Evolutionary conservation across 1,139 yeast genomes (phyloP), one percentile per base, ranked within the genome.

Genomic region (Nadsonia starkeyi-henricii): DNA sequence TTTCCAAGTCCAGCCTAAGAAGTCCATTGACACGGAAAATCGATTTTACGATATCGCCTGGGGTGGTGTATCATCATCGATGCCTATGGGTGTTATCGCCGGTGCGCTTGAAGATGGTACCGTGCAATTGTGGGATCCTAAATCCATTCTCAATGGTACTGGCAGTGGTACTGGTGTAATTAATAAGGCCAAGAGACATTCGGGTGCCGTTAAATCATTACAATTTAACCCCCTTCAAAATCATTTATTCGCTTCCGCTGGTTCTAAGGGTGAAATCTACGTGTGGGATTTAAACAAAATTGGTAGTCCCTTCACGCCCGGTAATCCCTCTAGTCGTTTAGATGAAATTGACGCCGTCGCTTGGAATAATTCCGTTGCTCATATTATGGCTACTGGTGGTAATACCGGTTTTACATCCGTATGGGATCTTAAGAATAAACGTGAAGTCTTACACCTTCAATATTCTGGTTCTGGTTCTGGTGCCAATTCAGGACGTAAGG

Each of bases 371-470:
- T 71, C 78, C 37, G 84, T 85, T 50, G 71, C 84, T 44, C 95
- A 91, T 60, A 89, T 93, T 57, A 78, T 93, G 64, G 98, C 97
- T 23, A 75, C 85, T 50, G 94, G 96, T 7, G 88, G 95, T 44
- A 73, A 75, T 57, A 76, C 84, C 26, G 95, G 95, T 18, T 83
- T 78, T 63, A 81, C 96, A 4, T 81, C 96, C 0, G 82, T 93
- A 53, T 91, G 96, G 96, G 98, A 93, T 66, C 71, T 91, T 58
- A 84, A 84, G 61, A 78, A 86, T 45, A 82, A 82, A 64, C 77
- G 85, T 60, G 97, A 91, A 65, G 95, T 89, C 37, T 71, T 91
- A 54, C 96, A 86, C 64, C 72, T 91, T 60, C 75, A 79, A 63
- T 57, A 79, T 74, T 39, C 79, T 72, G 58, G 80, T 81, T n/a